Percentiles rank a stretch among this genome's conserved stretches.
These are phyloP conservation scores for Lipomyces anomalus DNA, from an alignment of 805 yeast genomes.

Conservation along the genomic window DNA sequence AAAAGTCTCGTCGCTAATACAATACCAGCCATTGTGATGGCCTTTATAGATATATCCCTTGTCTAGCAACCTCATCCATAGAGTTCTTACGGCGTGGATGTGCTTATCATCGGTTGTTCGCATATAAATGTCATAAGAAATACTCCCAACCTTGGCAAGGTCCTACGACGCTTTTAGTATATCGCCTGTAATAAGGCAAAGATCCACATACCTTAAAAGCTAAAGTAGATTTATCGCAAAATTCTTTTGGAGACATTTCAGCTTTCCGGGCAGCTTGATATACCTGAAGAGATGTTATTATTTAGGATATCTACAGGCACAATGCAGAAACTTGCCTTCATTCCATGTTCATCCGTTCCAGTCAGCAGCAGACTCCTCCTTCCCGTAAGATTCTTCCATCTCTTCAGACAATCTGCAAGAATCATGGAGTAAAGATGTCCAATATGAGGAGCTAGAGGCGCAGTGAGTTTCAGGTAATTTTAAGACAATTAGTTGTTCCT, in stretches of 20 bases:
- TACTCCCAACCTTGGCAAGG: slow-evolving; percentile 53
- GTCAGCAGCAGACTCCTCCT: slow-evolving; percentile 58
- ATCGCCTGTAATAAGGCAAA: background rate
- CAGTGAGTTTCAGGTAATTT: background rate
- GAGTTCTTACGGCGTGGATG: slow-evolving; percentile 49
- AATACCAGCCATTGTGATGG: slow-evolving; percentile 89
- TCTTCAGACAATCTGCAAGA: slow-evolving; percentile 66
- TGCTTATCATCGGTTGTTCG: slow-evolving; percentile 89
- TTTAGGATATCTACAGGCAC: background rate
- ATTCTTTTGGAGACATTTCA: slow-evolving; percentile 51
- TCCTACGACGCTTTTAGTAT: too few relatives aligned
- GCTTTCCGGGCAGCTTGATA: slow-evolving; percentile 70
- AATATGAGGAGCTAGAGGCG: slow-evolving; percentile 60
- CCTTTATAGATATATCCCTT: slow-evolving; percentile 76
- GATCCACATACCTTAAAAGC: slow-evolving; percentile 45
- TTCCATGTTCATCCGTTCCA: slow-evolving; percentile 96
- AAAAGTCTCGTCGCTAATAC: slow-evolving; percentile 89
- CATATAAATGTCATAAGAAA: slow-evolving; percentile 69
- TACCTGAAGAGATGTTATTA: too few relatives aligned
- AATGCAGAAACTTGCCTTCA: slow-evolving; percentile 41
- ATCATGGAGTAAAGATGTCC: slow-evolving; percentile 91
- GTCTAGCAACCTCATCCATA: slow-evolving; percentile 55
- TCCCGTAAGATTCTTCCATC: slow-evolving; percentile 58
- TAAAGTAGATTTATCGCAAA: slow-evolving; percentile 64
- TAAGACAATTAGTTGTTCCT: slow-evolving; percentile 1